Evolutionary conservation across 1,139 yeast species (phyloP).

Genomic region (Saccharomyces uvarum): DNA sequence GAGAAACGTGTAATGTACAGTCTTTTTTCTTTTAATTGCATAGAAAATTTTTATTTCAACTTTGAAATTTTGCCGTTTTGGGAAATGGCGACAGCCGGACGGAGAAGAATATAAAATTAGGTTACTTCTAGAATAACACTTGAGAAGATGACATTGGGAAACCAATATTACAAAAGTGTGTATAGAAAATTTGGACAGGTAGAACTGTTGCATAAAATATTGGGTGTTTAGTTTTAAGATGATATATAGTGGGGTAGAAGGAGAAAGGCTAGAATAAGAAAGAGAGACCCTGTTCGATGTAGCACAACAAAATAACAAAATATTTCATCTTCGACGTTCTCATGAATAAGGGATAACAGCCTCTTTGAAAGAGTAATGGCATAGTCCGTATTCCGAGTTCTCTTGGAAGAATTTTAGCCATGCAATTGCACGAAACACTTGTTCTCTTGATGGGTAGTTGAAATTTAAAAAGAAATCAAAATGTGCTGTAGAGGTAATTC

Average conservation of each 20-base stretch:
- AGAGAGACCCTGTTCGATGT: too few relatives aligned
- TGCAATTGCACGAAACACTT: slow-evolving; percentile 21
- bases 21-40: not conserved
- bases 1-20: not conserved
- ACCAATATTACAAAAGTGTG: not conserved
- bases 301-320: too few relatives aligned
- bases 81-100: not conserved
- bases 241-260: too few relatives aligned
- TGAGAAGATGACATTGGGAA: too few relatives aligned
- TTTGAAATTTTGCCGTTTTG: not conserved
- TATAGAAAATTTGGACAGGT: not conserved
- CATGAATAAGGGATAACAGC: too few relatives aligned
- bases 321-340: too few relatives aligned
- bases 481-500: slow-evolving; percentile 20
- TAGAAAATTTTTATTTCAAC: not conserved
- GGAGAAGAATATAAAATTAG: not conserved
- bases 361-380: too few relatives aligned
- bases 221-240: too few relatives aligned
- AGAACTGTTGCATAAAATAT: too few relatives aligned
- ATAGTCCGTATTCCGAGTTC: too few relatives aligned
- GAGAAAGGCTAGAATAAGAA: too few relatives aligned
- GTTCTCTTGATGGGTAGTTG: slow-evolving; percentile 21
- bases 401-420: too few relatives aligned
- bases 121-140: not conserved
- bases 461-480: slow-evolving; percentile 23